A percentile compares a stretch with the other conserved stretches of the same genome.
These are phyloP conservation scores for Phytophthora kernoviae DNA, from an alignment of 352 stramenopile species.

Conservation along the genomic window DNA sequence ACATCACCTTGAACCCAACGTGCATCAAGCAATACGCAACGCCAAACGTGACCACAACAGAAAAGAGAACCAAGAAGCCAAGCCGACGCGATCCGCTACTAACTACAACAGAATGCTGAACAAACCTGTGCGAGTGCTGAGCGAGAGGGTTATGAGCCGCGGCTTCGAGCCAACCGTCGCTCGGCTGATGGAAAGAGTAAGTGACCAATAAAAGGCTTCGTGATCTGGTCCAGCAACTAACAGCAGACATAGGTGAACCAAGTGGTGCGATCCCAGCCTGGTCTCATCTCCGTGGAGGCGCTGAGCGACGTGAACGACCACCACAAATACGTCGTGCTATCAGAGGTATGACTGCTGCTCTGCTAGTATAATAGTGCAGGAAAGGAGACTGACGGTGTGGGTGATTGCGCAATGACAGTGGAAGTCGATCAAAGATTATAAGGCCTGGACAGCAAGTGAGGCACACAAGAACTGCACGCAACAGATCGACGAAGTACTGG, in stretches of 20 bases:
- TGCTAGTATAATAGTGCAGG: background rate
- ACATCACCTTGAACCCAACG: too few relatives aligned
- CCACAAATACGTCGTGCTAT: constrained; percentile 89
- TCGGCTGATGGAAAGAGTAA: constrained; percentile 81
- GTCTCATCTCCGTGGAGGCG: constrained; percentile 81
- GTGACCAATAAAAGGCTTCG: background rate
- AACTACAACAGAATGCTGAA: constrained; percentile 27
- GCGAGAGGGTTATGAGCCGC: constrained; percentile 83
- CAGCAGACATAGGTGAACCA: constrained; percentile 58
- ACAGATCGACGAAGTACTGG: constrained; percentile 88
- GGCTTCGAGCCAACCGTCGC: constrained; percentile 84
- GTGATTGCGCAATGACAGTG: constrained; percentile 46
- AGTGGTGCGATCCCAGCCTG: constrained; percentile 75
- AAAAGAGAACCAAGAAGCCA: constrained; percentile 9
- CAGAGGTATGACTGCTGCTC: constrained; percentile 49
- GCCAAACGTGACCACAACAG: background rate
- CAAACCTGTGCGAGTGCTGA: constrained; percentile 80
- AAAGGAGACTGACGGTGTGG: constrained; percentile 1
- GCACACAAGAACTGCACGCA: constrained; percentile 81
- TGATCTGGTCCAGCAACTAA: background rate
- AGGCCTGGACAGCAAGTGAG: constrained; percentile 77
- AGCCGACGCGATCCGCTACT: background rate
- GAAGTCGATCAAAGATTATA: constrained; percentile 81
- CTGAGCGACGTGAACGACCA: constrained; percentile 84
- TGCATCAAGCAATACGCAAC: too few relatives aligned